Evolutionary conservation across 2,329 filamentous ascomycete species (phyloP).

Genomic region (Sarocladium oryzae): DNA sequence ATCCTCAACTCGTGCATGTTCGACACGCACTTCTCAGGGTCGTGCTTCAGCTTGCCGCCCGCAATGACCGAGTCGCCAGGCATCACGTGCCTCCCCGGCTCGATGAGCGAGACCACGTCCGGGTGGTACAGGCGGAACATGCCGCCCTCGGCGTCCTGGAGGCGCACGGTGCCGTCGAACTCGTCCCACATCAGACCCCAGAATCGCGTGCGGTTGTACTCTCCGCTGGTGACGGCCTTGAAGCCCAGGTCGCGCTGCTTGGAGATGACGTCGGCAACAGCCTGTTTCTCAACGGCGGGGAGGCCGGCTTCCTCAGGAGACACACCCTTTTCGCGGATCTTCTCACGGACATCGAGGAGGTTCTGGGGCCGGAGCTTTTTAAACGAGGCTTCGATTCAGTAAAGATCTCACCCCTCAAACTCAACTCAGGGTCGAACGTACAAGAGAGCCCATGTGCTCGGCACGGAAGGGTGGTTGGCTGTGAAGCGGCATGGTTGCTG

Average conservation of each 20-base stretch:
- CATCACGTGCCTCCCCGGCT: conserved; percentile 47
- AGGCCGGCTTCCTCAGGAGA: conserved; percentile 51
- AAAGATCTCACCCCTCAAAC: no score
- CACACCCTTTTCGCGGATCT: conserved; percentile 24
- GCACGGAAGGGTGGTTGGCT: conserved; percentile 57
- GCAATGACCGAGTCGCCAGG: conserved; percentile 50
- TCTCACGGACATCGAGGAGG: conserved; percentile 24
- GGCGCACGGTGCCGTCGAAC: conserved; percentile 40
- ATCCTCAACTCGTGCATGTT: conserved; percentile 45
- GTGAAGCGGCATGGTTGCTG: conserved; percentile 1
- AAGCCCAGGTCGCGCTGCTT: conserved; percentile 54
- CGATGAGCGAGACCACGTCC: conserved; percentile 47
- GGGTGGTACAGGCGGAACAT: conserved; percentile 50
- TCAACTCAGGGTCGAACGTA: neutral
- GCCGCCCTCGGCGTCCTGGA: conserved; percentile 43
- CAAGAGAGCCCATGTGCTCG: conserved; percentile 67
- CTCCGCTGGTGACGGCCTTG: conserved; percentile 55
- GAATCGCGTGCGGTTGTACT: conserved; percentile 42
- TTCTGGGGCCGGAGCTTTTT: conserved; percentile 51
- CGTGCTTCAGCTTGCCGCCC: conserved; percentile 39
- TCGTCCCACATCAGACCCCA: conserved; percentile 49
- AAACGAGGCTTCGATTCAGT: no score
- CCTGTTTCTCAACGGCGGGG: conserved; percentile 53
- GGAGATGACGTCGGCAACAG: conserved; percentile 54
- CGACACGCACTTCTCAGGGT: conserved; percentile 32